Evolutionary conservation across 805 yeast species (phyloP).

Genomic region (Candida insectalens): DNA sequence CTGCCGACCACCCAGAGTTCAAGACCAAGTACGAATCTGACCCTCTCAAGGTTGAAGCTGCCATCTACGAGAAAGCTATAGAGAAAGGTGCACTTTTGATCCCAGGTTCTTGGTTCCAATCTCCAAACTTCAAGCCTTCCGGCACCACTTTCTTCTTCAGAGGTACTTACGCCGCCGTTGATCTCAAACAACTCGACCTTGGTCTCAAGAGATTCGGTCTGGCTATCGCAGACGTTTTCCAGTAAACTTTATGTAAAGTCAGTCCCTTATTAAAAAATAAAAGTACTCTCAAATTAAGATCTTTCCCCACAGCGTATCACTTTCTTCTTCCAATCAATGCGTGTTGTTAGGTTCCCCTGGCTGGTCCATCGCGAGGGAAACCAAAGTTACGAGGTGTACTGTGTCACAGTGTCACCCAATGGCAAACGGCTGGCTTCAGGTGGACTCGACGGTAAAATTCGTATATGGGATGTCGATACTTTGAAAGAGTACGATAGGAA

Average conservation of each 20-base stretch:
- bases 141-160: slow-evolving; percentile 59
- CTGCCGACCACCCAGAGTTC: slow-evolving; percentile 72
- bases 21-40: slow-evolving; percentile 44
- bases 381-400: slow-evolving; percentile 73
- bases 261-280: neutral
- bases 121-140: slow-evolving; percentile 35
- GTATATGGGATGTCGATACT: slow-evolving; percentile 73
- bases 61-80: slow-evolving; percentile 52
- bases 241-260: slow-evolving; percentile 17
- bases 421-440: slow-evolving; percentile 87
- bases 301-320: neutral
- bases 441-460: slow-evolving; percentile 85
- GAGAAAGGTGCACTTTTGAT: slow-evolving; percentile 59
- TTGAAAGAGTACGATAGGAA: slow-evolving; percentile 29
- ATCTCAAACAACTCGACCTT: slow-evolving; percentile 46
- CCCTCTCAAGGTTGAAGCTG: slow-evolving; percentile 53
- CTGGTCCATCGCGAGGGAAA: slow-evolving; percentile 68
- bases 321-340: slow-evolving; percentile 31
- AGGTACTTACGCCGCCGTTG: slow-evolving; percentile 85
- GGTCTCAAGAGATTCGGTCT: slow-evolving; percentile 64
- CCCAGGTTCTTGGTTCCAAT: slow-evolving; percentile 77
- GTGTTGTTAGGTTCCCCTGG: slow-evolving; percentile 64
- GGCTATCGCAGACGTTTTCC: slow-evolving; percentile 50
- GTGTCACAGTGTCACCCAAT: slow-evolving; percentile 72
- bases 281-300: neutral